These are phyloP conservation scores for Passalora sequoiae DNA, from an alignment of 2,329 filamentous ascomycete species.

Conservation along the genomic window DNA sequence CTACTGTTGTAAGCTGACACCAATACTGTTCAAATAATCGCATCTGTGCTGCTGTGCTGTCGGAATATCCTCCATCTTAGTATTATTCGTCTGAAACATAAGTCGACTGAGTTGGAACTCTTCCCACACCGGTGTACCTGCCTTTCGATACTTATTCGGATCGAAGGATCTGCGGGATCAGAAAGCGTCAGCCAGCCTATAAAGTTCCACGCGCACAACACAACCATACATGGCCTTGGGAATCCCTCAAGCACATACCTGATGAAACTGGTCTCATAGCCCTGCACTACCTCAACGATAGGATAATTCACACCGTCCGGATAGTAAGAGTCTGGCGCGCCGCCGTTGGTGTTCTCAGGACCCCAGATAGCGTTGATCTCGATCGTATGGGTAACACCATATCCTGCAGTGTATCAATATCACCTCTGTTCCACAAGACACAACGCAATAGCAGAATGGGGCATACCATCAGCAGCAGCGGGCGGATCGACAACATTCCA, in stretches of 20 bases:
- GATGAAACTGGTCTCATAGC: constrained; percentile 73
- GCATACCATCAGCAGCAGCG: constrained; percentile 42
- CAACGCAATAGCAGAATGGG: too few species aligned
- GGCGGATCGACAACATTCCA: constrained; percentile 61
- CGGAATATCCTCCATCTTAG: constrained; percentile 37
- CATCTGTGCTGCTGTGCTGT: constrained; percentile 42
- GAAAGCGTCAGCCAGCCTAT: too few species aligned
- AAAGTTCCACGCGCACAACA: too few species aligned
- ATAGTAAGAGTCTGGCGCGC: constrained; percentile 53
- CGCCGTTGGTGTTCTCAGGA: constrained; percentile 48
- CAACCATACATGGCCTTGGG: too few species aligned
- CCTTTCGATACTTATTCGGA: constrained; percentile 54
- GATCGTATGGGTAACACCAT: constrained; percentile 62
- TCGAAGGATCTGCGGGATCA: too few species aligned
- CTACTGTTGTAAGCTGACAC: constrained; percentile 45
- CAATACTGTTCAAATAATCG: constrained; percentile 48
- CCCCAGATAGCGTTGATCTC: constrained; percentile 66
- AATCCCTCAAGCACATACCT: too few species aligned
- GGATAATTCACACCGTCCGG: constrained; percentile 49
- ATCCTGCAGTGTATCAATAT: too few species aligned
- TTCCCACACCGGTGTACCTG: constrained; percentile 50
- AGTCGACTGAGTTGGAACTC: constrained; percentile 38
- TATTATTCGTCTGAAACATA: constrained; percentile 37
- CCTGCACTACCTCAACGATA: constrained; percentile 59
- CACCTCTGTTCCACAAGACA: too few species aligned